phyloP scores from a whole-genome alignment of 2,329 filamentous ascomycete genomes.

The Fusarium veterinarium region DNA sequence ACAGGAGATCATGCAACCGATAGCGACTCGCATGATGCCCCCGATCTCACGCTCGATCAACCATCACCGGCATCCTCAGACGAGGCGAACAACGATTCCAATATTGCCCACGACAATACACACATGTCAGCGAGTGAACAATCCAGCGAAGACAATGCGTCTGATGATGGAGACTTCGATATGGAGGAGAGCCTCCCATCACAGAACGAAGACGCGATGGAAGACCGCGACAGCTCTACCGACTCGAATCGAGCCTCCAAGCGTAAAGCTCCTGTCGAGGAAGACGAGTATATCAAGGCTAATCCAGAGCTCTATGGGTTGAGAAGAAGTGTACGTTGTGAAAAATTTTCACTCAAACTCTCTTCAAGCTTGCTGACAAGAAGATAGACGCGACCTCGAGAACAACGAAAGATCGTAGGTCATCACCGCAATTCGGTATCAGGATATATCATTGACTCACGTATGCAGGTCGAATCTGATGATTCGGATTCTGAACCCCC shows the following conservation, averaged over 20 bases:
- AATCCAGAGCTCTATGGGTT: slow-evolving; percentile 97
- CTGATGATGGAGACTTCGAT: slow-evolving; percentile 81
- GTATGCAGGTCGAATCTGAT: slow-evolving; percentile 60
- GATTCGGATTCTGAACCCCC: slow-evolving; percentile 78
- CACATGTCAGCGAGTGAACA: slow-evolving; percentile 60
- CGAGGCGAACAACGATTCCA: slow-evolving; percentile 55
- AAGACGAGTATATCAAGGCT: slow-evolving; percentile 86
- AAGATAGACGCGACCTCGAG: slow-evolving; percentile 65
- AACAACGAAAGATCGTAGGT: slow-evolving; percentile 69
- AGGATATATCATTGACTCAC: slow-evolving; percentile 22
- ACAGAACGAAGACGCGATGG: slow-evolving; percentile 59
- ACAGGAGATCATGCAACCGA: slow-evolving; percentile 59
- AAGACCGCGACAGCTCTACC: slow-evolving; percentile 75
- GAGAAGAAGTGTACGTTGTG: slow-evolving; percentile 83
- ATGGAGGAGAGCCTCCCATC: slow-evolving; percentile 69
- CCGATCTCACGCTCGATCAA: slow-evolving; percentile 65
- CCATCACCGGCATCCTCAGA: slow-evolving; percentile 58
- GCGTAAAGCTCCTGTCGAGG: slow-evolving; percentile 75
- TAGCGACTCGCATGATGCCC: slow-evolving; percentile 80
- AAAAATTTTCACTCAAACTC: slow-evolving; percentile 36
- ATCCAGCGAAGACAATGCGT: slow-evolving; percentile 65
- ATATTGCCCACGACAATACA: slow-evolving; percentile 54
- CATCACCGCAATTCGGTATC: not conserved
- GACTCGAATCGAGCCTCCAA: slow-evolving; percentile 77
- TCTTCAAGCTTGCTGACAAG: slow-evolving; percentile 48